A percentile compares a stretch with the other conserved stretches of the same genome.
Conservation (phyloP, 495 filamentous ascomycete species). For the Podospora didyma region DNA sequence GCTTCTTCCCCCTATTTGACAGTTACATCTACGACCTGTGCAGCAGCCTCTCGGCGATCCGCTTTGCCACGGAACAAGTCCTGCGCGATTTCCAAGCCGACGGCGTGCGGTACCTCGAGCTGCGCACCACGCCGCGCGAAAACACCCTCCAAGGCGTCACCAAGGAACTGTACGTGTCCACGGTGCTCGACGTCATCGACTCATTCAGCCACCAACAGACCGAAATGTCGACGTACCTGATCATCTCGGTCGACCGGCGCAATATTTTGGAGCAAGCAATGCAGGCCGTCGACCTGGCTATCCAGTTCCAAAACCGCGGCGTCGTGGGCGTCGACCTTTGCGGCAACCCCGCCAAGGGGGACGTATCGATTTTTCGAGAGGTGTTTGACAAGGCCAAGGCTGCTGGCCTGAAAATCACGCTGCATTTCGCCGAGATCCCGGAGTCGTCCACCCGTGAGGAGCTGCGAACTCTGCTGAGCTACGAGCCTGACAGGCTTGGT, state of each 20-base stretch:
- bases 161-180: conserved; percentile 59
- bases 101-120: conserved; percentile 74
- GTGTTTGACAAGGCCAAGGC: conserved; percentile 52
- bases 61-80: conserved; percentile 62
- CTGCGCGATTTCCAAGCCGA: conserved; percentile 67
- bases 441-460: conserved; percentile 52
- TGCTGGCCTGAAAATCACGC: conserved; percentile 55
- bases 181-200: conserved; percentile 57
- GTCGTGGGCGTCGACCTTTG: conserved; percentile 80
- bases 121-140: conserved; percentile 73
- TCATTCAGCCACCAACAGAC: conserved; percentile 29
- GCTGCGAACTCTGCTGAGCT: conserved; percentile 57
- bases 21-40: conserved; percentile 73
- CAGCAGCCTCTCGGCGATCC: conserved; percentile 53
- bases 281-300: conserved; percentile 60
- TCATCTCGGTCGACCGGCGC: conserved; percentile 71
- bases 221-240: conserved; percentile 55
- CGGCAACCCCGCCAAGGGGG: conserved; percentile 65
- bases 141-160: conserved; percentile 50
- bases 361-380: conserved; percentile 51
- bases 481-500: conserved; percentile 65
- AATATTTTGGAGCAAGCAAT: conserved; percentile 53
- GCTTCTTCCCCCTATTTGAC: conserved; percentile 76
- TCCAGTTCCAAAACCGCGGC: conserved; percentile 47
- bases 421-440: conserved; percentile 74